Conservation (phyloP, 140 eudicot genomes). For the Anethum foeniculum region DNA sequence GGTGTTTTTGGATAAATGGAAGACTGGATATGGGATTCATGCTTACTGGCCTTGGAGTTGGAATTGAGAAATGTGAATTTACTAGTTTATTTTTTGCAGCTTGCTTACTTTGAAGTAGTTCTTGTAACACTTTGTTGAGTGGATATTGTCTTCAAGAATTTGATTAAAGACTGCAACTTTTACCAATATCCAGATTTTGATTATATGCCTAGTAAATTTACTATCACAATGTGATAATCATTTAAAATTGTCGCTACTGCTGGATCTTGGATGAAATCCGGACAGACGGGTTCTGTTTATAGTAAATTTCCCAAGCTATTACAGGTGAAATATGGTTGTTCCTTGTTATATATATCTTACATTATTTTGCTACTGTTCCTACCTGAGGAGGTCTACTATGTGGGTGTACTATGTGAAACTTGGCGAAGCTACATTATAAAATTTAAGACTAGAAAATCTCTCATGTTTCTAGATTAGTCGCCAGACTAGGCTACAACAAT, state of each 20-base stretch:
- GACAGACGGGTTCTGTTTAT: no score
- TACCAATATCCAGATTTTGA: no score
- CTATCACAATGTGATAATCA: not conserved
- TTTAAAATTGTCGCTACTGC: not conserved
- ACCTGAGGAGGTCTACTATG: not conserved
- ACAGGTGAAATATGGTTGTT: not conserved
- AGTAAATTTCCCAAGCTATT: not conserved
- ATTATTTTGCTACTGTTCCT: not conserved
- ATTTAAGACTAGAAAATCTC: not conserved
- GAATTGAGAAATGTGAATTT: slow-evolving; percentile 11
- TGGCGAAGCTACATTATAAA: not conserved
- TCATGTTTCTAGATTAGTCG: not conserved
- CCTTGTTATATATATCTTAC: not conserved
- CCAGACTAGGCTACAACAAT: not conserved
- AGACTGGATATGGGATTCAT: slow-evolving; percentile 64
- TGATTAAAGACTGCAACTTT: no score
- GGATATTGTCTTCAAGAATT: no score
- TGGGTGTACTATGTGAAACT: no score
- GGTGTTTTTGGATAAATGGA: slow-evolving; percentile 64
- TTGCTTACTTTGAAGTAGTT: no score
- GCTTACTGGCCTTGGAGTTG: slow-evolving; percentile 68
- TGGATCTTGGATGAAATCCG: no score
- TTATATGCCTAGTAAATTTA: no score
- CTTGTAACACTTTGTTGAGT: no score
- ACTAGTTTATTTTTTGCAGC: no score